A percentile compares a stretch with the other conserved stretches of the same genome.
Conservation (phyloP, 2,329 filamentous ascomycete species). For the Fusarium sp. region DNA sequence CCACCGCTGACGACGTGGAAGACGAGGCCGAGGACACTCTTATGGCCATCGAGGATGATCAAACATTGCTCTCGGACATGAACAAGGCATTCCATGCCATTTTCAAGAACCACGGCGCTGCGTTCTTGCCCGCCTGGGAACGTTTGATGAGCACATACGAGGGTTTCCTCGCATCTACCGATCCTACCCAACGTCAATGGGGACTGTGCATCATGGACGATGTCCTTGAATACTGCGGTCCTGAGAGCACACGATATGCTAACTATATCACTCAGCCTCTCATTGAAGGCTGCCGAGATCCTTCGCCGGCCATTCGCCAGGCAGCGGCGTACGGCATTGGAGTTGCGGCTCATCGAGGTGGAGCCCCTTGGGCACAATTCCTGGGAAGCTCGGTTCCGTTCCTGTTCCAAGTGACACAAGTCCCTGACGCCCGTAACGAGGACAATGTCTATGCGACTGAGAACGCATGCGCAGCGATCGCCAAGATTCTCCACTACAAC, state of each 20-base stretch:
- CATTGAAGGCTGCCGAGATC: constrained; percentile 85
- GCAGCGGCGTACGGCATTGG: constrained; percentile 96
- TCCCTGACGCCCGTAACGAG: constrained; percentile 85
- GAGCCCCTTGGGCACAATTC: constrained; percentile 88
- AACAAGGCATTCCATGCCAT: constrained; percentile 99
- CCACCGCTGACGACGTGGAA: constrained; percentile 86
- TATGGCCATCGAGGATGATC: constrained; percentile 95
- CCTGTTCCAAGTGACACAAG: constrained; percentile 86
- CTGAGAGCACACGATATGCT: constrained; percentile 87
- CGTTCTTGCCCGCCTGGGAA: constrained; percentile 91
- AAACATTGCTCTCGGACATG: constrained; percentile 97
- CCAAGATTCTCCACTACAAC: constrained; percentile 96
- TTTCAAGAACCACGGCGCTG: constrained; percentile 92
- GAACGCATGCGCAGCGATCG: constrained; percentile 95
- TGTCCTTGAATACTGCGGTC: constrained; percentile 95
- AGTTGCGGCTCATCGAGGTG: constrained; percentile 93
- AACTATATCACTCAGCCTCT: constrained; percentile 89
- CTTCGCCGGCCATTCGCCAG: constrained; percentile 91
- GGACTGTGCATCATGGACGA: constrained; percentile 99
- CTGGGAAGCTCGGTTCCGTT: constrained; percentile 81
- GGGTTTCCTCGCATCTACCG: constrained; percentile 81
- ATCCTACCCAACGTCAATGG: constrained; percentile 96
- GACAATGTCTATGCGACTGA: constrained; percentile 98
- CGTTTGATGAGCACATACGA: constrained; percentile 87
- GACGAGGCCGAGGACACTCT: constrained; percentile 89